A percentile compares a stretch with the other conserved stretches of the same genome.
Evolutionary conservation across 2,329 filamentous ascomycete genomes (phyloP).

Genomic region (Aspergillus ochraceus): DNA sequence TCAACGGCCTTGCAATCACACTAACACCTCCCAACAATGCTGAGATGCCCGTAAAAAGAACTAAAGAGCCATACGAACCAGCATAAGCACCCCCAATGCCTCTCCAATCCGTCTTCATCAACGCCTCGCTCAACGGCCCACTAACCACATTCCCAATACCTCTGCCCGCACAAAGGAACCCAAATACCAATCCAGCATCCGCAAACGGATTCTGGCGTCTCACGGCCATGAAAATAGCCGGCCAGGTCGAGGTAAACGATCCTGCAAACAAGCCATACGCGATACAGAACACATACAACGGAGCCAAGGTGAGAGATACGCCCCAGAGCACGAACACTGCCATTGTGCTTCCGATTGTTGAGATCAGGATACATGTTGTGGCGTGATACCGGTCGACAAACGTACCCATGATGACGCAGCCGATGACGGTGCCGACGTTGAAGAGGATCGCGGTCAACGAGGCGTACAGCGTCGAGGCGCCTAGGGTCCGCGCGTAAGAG

Average conservation of each 20-base stretch:
- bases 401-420: slow-evolving; percentile 35
- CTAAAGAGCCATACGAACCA: slow-evolving; percentile 27
- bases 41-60: slow-evolving; percentile 30
- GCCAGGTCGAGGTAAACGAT: slow-evolving; percentile 46
- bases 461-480: slow-evolving; percentile 20
- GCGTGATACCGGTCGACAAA: slow-evolving; percentile 44
- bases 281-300: slow-evolving; percentile 43
- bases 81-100: slow-evolving; percentile 21
- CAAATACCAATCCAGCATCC: slow-evolving; percentile 52
- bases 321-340: slow-evolving; percentile 52
- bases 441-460: slow-evolving; percentile 33
- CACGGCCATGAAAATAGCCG: slow-evolving; percentile 47
- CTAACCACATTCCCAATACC: slow-evolving; percentile 53
- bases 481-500: slow-evolving; percentile 34
- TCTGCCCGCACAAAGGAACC: slow-evolving; percentile 49
- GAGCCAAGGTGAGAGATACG: slow-evolving; percentile 42
- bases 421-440: slow-evolving; percentile 34
- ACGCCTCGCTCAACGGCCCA: slow-evolving; percentile 52
- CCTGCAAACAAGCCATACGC: slow-evolving; percentile 49
- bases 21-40: slow-evolving; percentile 26
- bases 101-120: slow-evolving; percentile 19
- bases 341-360: slow-evolving; percentile 41
- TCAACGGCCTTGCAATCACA: slow-evolving; percentile 23
- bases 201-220: slow-evolving; percentile 33
- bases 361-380: slow-evolving; percentile 43